Base-by-base conservation (phyloP, 2,329 filamentous ascomycete genomes). In the Penicillium decumbens region DNA sequence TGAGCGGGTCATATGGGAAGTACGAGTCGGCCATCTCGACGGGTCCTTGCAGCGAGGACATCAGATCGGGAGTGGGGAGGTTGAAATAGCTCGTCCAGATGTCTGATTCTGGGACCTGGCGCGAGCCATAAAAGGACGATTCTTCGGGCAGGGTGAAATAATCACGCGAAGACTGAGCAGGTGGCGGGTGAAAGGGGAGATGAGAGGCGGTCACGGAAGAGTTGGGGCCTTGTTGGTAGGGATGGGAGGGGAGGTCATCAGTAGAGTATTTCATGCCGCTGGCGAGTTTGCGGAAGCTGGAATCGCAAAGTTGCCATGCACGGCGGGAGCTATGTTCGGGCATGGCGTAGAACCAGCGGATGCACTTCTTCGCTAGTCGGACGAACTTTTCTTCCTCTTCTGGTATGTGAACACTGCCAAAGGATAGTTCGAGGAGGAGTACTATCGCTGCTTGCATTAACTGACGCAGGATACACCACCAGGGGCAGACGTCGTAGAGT, bases 381-480 rank as follows among this genome's bases (percentile, higher is more conserved):
- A 76, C 54, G 12, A 73, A 66, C 8, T 60, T 58, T 2, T 56
- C 56, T 47, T 73, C 72, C 23, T 72, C 64, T 30, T 69, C 62
- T 4, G 73, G 72, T 54, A 69, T 67, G 51, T 75, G 73, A 15
- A 74, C 65, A 41, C 65, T 67, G 28, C 69, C 67, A 45, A 75
- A 75, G 13, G 72, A 71, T 4, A 76, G 57, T 55, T 76, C 73
- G 20, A 75, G 68, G 42, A 75, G 68, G 23, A 76, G 62, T n/a
- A 76, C 68, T 1, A 70, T 74, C 2, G 67, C 63, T 1, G 72
- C 65, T 56, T 75, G 74, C 63, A 75, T 74, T 20, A 76, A 58
- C 47, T 69, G 72, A 47, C 75, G 73, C 28, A 75, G 61, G n/a
- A 74, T 66, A 53, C 65, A 68, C 71, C 72, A 75, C 74, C 74